Percentiles rank a stretch among this genome's conserved stretches.
Evolutionary conservation across 768 basidiomycete species (phyloP).

Genomic region (Suillus subalutaceus): DNA sequence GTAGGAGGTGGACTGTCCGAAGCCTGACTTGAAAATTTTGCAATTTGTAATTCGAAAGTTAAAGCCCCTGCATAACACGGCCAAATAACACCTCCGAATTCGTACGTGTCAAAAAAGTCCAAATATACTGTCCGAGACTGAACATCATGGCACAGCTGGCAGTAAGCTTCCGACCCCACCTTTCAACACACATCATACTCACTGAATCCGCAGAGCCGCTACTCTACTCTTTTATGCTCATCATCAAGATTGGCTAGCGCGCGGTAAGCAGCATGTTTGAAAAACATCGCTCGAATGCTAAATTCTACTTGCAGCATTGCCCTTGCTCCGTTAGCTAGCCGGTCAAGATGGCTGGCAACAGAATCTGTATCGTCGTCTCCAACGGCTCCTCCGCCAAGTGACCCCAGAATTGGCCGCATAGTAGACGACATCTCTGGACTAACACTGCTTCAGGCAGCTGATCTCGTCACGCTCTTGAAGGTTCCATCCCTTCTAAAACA

Average conservation of each 20-base stretch:
- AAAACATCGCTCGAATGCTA: constrained; percentile 5
- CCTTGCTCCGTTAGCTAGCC: constrained; percentile 30
- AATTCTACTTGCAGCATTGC: constrained; percentile 16
- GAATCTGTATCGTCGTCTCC: constrained; percentile 46
- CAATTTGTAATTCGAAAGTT: neutral
- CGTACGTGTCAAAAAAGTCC: constrained; percentile 16
- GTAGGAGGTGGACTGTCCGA: neutral
- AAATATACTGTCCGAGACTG: constrained; percentile 17
- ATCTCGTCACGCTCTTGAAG: constrained; percentile 91
- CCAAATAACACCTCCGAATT: constrained; percentile 27
- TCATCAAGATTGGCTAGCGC: constrained; percentile 19
- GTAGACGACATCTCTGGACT: constrained; percentile 92
- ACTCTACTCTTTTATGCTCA: constrained; percentile 20
- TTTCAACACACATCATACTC: neutral
- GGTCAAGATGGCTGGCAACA: constrained; percentile 60
- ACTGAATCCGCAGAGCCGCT: constrained; percentile 22
- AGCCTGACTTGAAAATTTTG: neutral
- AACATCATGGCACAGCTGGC: constrained; percentile 21
- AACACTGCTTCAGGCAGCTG: constrained; percentile 92
- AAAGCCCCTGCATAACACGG: constrained; percentile 1
- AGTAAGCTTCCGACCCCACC: constrained; percentile 19
- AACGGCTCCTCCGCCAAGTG: constrained; percentile 47
- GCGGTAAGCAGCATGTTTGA: constrained; percentile 15
- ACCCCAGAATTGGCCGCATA: constrained; percentile 76
- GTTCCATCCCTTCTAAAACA: constrained; percentile 41